Conservation (phyloP, 805 yeast genomes). For the Candida hispaniensis region DNA sequence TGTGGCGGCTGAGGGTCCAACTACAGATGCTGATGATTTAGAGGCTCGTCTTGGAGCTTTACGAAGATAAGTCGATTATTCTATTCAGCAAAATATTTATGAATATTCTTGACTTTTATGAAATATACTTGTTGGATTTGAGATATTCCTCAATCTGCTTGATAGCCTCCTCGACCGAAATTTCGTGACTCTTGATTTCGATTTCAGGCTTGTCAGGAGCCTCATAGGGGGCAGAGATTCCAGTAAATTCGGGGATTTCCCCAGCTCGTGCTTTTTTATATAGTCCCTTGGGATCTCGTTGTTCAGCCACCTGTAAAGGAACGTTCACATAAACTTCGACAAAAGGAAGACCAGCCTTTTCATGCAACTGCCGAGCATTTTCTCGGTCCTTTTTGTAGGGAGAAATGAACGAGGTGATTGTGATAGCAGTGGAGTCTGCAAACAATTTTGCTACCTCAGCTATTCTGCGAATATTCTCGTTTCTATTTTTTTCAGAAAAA, state of each 20-base stretch:
- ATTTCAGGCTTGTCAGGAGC: conserved; percentile 80
- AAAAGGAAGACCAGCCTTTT: conserved; percentile 63
- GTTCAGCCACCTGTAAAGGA: conserved; percentile 88
- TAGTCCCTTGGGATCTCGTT: conserved; percentile 94
- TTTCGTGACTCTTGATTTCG: conserved; percentile 61
- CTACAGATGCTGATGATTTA: conserved; percentile 61
- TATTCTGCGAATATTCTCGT: conserved; percentile 90
- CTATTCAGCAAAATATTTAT: neutral
- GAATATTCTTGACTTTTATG: neutral
- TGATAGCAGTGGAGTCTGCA: conserved; percentile 82
- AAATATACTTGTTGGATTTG: conserved; percentile 15
- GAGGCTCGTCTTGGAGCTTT: conserved; percentile 82
- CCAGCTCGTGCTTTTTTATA: conserved; percentile 97
- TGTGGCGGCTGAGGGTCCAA: conserved; percentile 39
- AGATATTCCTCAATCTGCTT: conserved; percentile 52
- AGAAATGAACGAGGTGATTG: conserved; percentile 85
- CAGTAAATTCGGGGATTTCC: conserved; percentile 85
- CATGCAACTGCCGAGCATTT: conserved; percentile 76
- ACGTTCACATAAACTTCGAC: conserved; percentile 89
- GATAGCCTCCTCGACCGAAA: conserved; percentile 73
- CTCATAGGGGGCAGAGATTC: conserved; percentile 92
- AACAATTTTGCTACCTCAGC: conserved; percentile 89
- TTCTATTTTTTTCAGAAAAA: conserved; percentile 81
- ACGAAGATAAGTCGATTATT: conserved; percentile 38
- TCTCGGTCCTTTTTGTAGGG: conserved; percentile 82